These are phyloP conservation scores for Botrytis sinoallii DNA, from an alignment of 2,329 filamentous ascomycete genomes.

Conservation along the genomic window DNA sequence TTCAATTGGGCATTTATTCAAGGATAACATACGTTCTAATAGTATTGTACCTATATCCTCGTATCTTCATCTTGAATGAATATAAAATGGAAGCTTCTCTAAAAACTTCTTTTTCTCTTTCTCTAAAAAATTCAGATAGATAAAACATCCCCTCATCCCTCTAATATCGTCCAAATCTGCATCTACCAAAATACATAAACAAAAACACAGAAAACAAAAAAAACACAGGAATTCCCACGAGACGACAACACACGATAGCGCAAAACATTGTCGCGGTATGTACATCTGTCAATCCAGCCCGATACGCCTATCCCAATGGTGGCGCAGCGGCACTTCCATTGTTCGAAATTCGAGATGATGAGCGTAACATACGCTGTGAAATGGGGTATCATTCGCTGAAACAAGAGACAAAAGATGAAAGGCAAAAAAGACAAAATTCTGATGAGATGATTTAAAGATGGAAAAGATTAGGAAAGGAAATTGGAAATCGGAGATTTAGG, in stretches of 20 bases:
- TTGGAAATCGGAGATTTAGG: background rate
- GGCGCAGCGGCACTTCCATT: constrained; percentile 48
- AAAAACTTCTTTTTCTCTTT: background rate
- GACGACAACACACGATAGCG: constrained; percentile 46
- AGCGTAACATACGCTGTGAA: constrained; percentile 49
- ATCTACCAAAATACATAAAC: background rate
- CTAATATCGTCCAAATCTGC: background rate
- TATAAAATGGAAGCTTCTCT: background rate
- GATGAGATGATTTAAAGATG: background rate
- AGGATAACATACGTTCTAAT: background rate
- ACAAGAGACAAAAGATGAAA: constrained; percentile 25
- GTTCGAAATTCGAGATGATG: constrained; percentile 36
- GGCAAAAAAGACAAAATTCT: background rate
- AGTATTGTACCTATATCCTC: background rate
- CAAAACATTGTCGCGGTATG: constrained; percentile 50
- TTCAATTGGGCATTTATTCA: background rate
- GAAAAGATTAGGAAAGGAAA: constrained; percentile 13
- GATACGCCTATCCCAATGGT: constrained; percentile 48
- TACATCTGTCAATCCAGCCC: constrained; percentile 39
- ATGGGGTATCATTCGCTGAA: constrained; percentile 51
- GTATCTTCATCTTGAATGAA: background rate
- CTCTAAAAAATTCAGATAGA: background rate
- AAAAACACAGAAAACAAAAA: background rate
- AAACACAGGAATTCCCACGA: constrained; percentile 32
- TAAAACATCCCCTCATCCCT: too few relatives aligned